Evolutionary conservation across 2,329 filamentous ascomycete species (phyloP).

Genomic region (Fonsecaea nubica): DNA sequence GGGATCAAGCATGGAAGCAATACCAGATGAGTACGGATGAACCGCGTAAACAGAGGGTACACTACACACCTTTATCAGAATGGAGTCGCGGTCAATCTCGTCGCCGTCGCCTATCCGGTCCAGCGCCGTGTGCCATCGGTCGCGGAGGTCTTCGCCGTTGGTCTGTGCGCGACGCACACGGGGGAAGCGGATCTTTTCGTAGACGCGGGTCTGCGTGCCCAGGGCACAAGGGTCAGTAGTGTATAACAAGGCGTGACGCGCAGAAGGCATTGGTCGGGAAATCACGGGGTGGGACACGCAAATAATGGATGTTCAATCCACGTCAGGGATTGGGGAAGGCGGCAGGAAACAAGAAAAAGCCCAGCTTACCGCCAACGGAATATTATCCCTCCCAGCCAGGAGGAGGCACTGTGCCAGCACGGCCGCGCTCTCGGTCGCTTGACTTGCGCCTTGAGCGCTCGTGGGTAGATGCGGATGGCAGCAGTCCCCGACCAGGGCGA

Average conservation of each 20-base stretch:
- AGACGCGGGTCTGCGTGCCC: slow-evolving; percentile 48
- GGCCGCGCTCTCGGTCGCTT: slow-evolving; percentile 53
- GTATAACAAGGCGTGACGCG: not conserved
- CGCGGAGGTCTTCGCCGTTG: slow-evolving; percentile 55
- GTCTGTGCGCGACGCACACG: slow-evolving; percentile 57
- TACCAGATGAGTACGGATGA: too few relatives aligned
- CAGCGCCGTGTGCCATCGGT: slow-evolving; percentile 60
- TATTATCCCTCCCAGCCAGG: slow-evolving; percentile 31
- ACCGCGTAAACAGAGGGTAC: not conserved
- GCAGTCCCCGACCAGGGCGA: slow-evolving; percentile 48
- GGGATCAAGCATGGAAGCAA: not conserved
- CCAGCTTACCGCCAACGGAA: slow-evolving; percentile 30
- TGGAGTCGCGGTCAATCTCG: slow-evolving; percentile 55
- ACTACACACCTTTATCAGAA: slow-evolving; percentile 50
- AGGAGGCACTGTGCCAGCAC: slow-evolving; percentile 42
- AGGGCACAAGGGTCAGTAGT: not conserved
- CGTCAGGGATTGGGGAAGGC: too few relatives aligned
- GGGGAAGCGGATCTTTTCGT: slow-evolving; percentile 39
- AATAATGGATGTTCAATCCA: not conserved
- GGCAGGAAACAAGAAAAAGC: not conserved
- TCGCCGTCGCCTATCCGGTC: slow-evolving; percentile 55
- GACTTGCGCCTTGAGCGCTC: slow-evolving; percentile 53
- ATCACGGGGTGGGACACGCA: not conserved
- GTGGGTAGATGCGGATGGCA: slow-evolving; percentile 52
- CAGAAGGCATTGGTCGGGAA: not conserved